A percentile compares a stretch with the other conserved stretches of the same genome.
Evolutionary conservation across 2,329 filamentous ascomycete species (phyloP).

Genomic region (Neonectria neomacrospora): DNA sequence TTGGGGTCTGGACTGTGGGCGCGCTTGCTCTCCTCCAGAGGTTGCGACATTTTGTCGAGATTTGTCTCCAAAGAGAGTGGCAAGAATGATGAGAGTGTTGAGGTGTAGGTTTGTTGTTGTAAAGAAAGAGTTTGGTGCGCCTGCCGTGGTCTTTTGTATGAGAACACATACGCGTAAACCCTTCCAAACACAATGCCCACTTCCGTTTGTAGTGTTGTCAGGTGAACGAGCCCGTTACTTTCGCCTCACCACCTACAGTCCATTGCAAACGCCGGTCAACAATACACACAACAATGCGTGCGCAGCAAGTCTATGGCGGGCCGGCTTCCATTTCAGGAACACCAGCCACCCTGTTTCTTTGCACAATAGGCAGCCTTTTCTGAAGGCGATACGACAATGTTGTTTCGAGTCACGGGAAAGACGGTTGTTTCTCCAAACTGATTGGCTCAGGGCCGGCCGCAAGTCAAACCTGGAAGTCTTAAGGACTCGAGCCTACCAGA

Average conservation of each 20-base stretch:
- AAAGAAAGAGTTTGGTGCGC: neutral
- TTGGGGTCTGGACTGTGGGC: neutral
- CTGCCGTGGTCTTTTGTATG: neutral
- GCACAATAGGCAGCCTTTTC: neutral
- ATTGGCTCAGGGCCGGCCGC: too few relatives aligned
- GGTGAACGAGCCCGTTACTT: neutral
- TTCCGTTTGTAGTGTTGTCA: neutral
- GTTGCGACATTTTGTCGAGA: slow-evolving; percentile 4
- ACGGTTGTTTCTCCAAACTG: too few relatives aligned
- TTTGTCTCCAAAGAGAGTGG: neutral
- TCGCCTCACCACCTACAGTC: neutral
- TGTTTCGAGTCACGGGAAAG: too few relatives aligned
- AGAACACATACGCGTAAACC: neutral
- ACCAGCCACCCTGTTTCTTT: too few relatives aligned
- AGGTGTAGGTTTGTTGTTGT: neutral
- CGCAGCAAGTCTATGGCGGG: too few relatives aligned
- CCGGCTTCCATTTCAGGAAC: too few relatives aligned
- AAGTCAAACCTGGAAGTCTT: too few relatives aligned
- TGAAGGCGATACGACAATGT: neutral
- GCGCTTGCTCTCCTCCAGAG: neutral
- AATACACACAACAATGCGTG: neutral
- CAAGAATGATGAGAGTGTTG: neutral
- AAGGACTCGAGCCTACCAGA: too few relatives aligned
- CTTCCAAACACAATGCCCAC: neutral
- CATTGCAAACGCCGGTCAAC: neutral